Base-by-base conservation (phyloP, 371 early-diverging fungal species). In the Rhizopus delemar region DNA sequence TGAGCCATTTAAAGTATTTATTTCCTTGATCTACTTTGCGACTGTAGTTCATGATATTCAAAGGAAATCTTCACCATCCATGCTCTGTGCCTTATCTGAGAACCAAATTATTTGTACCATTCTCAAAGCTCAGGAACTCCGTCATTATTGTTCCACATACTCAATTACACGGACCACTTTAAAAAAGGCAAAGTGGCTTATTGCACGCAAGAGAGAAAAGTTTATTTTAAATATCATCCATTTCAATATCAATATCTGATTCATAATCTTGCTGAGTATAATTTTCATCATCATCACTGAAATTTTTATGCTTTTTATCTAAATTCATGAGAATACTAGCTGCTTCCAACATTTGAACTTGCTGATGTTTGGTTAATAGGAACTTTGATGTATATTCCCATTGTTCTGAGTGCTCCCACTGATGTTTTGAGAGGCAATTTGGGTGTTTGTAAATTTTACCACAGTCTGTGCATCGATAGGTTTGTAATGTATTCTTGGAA, bases 281-380 rank as follows among this genome's bases (percentile, higher is more conserved):
- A 15, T 43, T 43, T 11, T 43, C 43, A n/a, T 43, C 43, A 13
- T 43, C n/a, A 13, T 43, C 43, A n/a, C 6, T n/a, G n/a, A 15
- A 2, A 43, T n/a, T n/a, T 6, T 43, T 15, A 43, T 43, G 6
- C n/a, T 43, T 15, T 15, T 43, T 43, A 43, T 43, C 43, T n/a
- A 43, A 43, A n/a, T 79, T 78, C 32, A 87, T 70, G 22, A 88
- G 58, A 39, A 87, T 84, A 36, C 83, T 77, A 6, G 90, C 90
- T 9, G 90, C 90, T 59, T 90, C 90, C 56, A 90, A 64, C 68
- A 90, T 59, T 59, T 86, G 87, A 1, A 90, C 88, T 62, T 90
- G 90, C 57, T 88, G 88, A 63, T 88, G 90, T 62, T 87, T 88
- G 45, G 87, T 82, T 22, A 88, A 61, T 31, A 79, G 65, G 46